These are phyloP conservation scores for Cryomyces minteri DNA, from an alignment of 495 filamentous ascomycete species.

Conservation along the genomic window DNA sequence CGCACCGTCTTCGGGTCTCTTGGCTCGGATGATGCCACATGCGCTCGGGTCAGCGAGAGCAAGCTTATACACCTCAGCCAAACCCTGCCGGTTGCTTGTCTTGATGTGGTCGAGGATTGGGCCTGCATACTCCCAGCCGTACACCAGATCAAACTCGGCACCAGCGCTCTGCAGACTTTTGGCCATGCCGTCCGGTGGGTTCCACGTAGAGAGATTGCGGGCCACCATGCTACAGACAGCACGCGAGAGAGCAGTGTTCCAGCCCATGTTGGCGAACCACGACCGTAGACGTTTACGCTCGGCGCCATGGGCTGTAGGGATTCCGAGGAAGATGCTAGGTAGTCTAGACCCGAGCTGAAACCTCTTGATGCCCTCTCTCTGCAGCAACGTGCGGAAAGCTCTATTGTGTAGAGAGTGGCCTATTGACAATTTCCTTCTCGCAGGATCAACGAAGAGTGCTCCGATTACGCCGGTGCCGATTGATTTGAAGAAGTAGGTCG, in stretches of 20 bases:
- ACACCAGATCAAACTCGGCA: slow-evolving; percentile 59
- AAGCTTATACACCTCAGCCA: slow-evolving; percentile 65
- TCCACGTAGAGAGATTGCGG: slow-evolving; percentile 51
- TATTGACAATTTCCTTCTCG: slow-evolving; percentile 67
- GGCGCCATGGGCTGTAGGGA: slow-evolving; percentile 37
- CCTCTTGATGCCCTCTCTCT: slow-evolving; percentile 47
- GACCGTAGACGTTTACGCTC: slow-evolving; percentile 29
- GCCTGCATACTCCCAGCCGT: slow-evolving; percentile 59
- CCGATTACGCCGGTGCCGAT: slow-evolving; percentile 59
- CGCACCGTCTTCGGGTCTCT: slow-evolving; percentile 42
- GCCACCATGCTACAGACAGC: slow-evolving; percentile 47
- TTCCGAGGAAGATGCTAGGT: slow-evolving; percentile 62
- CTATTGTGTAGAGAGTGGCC: slow-evolving; percentile 70
- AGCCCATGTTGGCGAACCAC: slow-evolving; percentile 53
- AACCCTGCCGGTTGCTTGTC: slow-evolving; percentile 56
- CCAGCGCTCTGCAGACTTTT: slow-evolving; percentile 50
- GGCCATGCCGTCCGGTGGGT: slow-evolving; percentile 52
- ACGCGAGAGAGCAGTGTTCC: slow-evolving; percentile 44
- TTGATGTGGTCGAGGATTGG: slow-evolving; percentile 58
- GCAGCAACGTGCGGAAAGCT: slow-evolving; percentile 52
- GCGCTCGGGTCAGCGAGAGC: slow-evolving; percentile 52
- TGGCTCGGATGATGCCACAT: slow-evolving; percentile 72
- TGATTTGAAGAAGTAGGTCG: slow-evolving; percentile 60
- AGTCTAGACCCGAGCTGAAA: slow-evolving; percentile 65
- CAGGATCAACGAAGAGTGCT: slow-evolving; percentile 66